Evolutionary conservation across 2,329 filamentous ascomycete species (phyloP).

Genomic region (Fusarium sarcochroum): DNA sequence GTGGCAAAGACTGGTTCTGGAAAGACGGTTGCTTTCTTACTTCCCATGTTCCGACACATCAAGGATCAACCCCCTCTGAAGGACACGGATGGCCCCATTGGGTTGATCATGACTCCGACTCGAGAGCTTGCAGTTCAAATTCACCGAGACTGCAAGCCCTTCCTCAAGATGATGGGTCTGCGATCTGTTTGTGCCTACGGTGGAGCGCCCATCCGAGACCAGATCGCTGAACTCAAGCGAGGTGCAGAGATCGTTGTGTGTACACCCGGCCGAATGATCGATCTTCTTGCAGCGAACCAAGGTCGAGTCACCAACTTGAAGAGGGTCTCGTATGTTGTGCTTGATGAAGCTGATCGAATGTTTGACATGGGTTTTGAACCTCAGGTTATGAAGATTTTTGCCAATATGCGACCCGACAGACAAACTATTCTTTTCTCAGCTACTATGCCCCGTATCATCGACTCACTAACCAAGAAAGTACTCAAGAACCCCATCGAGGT

Average conservation of each 20-base stretch:
- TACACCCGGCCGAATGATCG: constrained; percentile 95
- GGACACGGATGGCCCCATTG: constrained; percentile 88
- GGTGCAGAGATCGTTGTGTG: constrained; percentile 96
- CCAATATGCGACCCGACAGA: constrained; percentile 89
- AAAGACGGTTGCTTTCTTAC: constrained; percentile 94
- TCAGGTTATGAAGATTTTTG: constrained; percentile 96
- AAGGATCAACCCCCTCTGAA: constrained; percentile 90
- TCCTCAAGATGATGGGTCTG: constrained; percentile 87
- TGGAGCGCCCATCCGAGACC: constrained; percentile 95
- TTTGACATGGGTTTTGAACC: constrained; percentile 99
- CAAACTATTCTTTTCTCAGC: constrained; percentile 97
- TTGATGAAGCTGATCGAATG: constrained; percentile 99
- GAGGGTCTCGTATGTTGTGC: constrained; percentile 91
- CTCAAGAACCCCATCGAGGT: constrained; percentile 90
- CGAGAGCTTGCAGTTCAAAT: constrained; percentile 95
- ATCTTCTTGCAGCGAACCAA: constrained; percentile 91
- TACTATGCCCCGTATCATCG: constrained; percentile 95
- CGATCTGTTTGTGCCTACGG: constrained; percentile 94
- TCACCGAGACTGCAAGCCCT: constrained; percentile 93
- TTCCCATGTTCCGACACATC: constrained; percentile 98
- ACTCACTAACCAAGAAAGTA: constrained; percentile 89
- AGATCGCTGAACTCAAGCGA: constrained; percentile 96
- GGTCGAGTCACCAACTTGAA: constrained; percentile 93
- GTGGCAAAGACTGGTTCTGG: constrained; percentile 98
- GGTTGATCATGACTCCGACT: constrained; percentile 92